phyloP scores from a whole-genome alignment of 2,329 filamentous ascomycete species.

The Colletotrichum plurivorum region DNA sequence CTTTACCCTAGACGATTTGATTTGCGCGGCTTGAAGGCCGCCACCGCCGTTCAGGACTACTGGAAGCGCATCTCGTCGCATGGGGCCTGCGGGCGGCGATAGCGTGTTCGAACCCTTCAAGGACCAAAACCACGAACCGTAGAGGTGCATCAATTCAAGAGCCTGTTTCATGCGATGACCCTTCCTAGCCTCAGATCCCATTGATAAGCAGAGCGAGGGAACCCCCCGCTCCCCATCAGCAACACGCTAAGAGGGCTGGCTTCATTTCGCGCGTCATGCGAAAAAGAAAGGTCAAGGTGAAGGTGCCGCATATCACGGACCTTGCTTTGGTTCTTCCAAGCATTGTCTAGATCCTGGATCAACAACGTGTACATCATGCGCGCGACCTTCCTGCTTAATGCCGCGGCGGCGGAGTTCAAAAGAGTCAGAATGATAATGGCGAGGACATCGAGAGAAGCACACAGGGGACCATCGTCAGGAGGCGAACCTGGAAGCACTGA shows the following conservation, averaged over 20 bases:
- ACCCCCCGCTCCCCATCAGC: too few relatives aligned
- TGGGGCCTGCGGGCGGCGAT: too few relatives aligned
- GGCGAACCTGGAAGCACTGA: not conserved
- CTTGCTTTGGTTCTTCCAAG: not conserved
- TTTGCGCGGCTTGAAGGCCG: not conserved
- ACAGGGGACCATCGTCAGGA: not conserved
- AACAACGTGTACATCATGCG: constrained; percentile 18
- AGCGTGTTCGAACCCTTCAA: too few relatives aligned
- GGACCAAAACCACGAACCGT: too few relatives aligned
- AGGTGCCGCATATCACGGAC: not conserved
- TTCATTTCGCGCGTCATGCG: constrained; percentile 20
- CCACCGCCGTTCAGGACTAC: too few relatives aligned
- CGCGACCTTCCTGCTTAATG: not conserved
- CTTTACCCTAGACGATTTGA: too few relatives aligned
- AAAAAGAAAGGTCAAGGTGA: not conserved
- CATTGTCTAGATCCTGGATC: not conserved
- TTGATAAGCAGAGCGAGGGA: too few relatives aligned
- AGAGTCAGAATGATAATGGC: not conserved
- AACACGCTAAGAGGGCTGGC: not conserved
- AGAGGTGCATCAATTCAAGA: too few relatives aligned
- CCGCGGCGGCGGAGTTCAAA: not conserved
- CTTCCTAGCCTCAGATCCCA: too few relatives aligned
- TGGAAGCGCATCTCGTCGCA: too few relatives aligned
- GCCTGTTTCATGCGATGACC: too few relatives aligned
- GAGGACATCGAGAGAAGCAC: not conserved